These are phyloP conservation scores for Pseudocercospora ulei DNA, from an alignment of 2,329 filamentous ascomycete genomes.

Conservation along the genomic window DNA sequence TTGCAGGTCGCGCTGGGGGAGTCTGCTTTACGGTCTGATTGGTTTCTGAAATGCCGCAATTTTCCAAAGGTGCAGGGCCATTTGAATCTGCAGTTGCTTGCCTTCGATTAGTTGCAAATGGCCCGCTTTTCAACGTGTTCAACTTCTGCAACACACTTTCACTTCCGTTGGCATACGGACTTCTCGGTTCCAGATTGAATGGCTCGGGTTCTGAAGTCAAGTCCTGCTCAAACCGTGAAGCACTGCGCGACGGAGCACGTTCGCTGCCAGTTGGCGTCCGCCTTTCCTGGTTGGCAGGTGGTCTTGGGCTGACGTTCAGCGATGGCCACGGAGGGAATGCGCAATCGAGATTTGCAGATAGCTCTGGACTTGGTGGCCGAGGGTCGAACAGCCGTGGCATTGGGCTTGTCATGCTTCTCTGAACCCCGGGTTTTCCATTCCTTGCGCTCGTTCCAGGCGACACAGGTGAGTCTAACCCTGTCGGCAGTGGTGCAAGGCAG, in stretches of 20 bases:
- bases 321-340: constrained; percentile 48
- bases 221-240: constrained; percentile 21
- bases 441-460: constrained; percentile 31
- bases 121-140: constrained; percentile 53
- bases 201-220: constrained; percentile 16
- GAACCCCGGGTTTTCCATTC: constrained; percentile 23
- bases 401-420: constrained; percentile 30
- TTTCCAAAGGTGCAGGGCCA: constrained; percentile 6
- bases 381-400: constrained; percentile 29
- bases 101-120: constrained; percentile 44
- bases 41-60: not conserved
- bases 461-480: constrained; percentile 50
- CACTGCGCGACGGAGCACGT: constrained; percentile 24
- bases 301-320: constrained; percentile 21
- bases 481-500: constrained; percentile 26
- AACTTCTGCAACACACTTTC: constrained; percentile 48
- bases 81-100: constrained; percentile 18
- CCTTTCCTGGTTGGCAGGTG: constrained; percentile 23
- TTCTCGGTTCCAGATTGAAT: constrained; percentile 35
- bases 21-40: constrained; percentile 18
- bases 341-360: constrained; percentile 41
- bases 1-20: constrained; percentile 29
- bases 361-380: constrained; percentile 37
- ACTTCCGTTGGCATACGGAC: constrained; percentile 35
- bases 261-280: constrained; percentile 26